Evolutionary conservation across 805 yeast species (phyloP).

Genomic region (Cyberlindnera euphorbiae): DNA sequence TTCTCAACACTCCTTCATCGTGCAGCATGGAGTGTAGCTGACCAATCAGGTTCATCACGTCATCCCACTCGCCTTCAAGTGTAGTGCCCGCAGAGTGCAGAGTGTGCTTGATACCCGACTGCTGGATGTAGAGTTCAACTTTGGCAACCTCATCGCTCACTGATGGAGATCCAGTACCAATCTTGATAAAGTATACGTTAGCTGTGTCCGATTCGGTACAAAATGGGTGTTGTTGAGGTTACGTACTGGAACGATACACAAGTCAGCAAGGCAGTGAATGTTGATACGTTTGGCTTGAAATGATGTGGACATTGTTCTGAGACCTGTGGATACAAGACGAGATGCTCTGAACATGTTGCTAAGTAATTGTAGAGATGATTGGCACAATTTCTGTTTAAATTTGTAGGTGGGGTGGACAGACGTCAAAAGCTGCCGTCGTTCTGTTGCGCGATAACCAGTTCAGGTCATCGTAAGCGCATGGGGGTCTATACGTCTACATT

Average conservation of each 20-base stretch:
- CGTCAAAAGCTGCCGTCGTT: too few relatives aligned
- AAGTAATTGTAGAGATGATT: too few relatives aligned
- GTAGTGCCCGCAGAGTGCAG: slow-evolving; percentile 93
- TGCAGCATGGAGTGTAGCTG: slow-evolving; percentile 71
- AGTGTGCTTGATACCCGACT: slow-evolving; percentile 58
- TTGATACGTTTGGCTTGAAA: slow-evolving; percentile 29
- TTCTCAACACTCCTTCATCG: slow-evolving; percentile 64
- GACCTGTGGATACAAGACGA: not conserved
- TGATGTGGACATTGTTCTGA: slow-evolving; percentile 16
- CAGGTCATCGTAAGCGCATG: too few relatives aligned
- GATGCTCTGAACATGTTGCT: too few relatives aligned
- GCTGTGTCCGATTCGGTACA: too few relatives aligned
- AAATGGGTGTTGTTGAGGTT: too few relatives aligned
- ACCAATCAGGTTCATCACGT: slow-evolving; percentile 76
- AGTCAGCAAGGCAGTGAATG: slow-evolving; percentile 74
- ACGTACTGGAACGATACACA: slow-evolving; percentile 77
- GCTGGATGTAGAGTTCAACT: slow-evolving; percentile 59
- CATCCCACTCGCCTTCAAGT: slow-evolving; percentile 88
- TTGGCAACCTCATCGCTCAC: slow-evolving; percentile 77
- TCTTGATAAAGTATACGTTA: slow-evolving; percentile 30
- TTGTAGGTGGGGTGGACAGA: too few relatives aligned
- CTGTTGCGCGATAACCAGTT: too few relatives aligned
- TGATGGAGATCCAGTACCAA: slow-evolving; percentile 75
- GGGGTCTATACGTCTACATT: too few relatives aligned
- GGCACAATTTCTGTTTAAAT: too few relatives aligned